phyloP scores from a whole-genome alignment of 1,284 basidiomycete species.

The Cutaneotrichosporon arboriforme region DNA sequence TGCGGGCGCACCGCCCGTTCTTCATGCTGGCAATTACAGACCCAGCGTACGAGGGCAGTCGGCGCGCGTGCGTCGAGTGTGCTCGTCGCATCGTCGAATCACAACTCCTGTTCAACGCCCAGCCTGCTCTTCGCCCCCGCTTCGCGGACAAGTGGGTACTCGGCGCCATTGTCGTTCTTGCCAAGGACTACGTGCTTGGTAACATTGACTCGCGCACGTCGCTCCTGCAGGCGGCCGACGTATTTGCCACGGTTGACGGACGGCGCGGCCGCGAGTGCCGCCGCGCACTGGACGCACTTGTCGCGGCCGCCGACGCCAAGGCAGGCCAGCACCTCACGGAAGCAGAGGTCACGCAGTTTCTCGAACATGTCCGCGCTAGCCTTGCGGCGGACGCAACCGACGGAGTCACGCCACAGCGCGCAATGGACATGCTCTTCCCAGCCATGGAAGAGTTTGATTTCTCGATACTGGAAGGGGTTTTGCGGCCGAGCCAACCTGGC shows the following conservation, averaged over 20 bases:
- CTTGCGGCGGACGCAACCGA: not conserved
- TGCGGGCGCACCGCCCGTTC: constrained; percentile 22
- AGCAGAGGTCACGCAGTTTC: not conserved
- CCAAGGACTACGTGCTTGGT: constrained; percentile 14
- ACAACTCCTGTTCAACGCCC: constrained; percentile 8
- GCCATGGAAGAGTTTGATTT: constrained; percentile 1
- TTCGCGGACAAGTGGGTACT: constrained; percentile 18
- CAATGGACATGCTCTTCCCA: not conserved
- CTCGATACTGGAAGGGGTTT: too few relatives aligned
- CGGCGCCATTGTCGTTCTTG: constrained; percentile 18
- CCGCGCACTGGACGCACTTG: not conserved
- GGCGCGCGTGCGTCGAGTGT: not conserved
- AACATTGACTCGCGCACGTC: not conserved
- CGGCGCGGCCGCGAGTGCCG: not conserved
- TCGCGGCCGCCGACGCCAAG: not conserved
- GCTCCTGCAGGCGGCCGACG: constrained; percentile 5
- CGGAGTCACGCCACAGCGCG: not conserved
- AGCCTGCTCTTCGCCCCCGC: constrained; percentile 14
- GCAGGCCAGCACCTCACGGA: not conserved
- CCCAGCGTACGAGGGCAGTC: not conserved
- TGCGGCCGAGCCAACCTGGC: too few relatives aligned
- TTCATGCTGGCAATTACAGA: constrained; percentile 16
- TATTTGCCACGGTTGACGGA: not conserved
- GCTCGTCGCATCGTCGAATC: constrained; percentile 13
- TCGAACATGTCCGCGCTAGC: not conserved